A percentile compares a stretch with the other conserved stretches of the same genome.
phyloP scores from a whole-genome alignment of 805 yeast genomes.

The Vanderwaltozyma polyspora region DNA sequence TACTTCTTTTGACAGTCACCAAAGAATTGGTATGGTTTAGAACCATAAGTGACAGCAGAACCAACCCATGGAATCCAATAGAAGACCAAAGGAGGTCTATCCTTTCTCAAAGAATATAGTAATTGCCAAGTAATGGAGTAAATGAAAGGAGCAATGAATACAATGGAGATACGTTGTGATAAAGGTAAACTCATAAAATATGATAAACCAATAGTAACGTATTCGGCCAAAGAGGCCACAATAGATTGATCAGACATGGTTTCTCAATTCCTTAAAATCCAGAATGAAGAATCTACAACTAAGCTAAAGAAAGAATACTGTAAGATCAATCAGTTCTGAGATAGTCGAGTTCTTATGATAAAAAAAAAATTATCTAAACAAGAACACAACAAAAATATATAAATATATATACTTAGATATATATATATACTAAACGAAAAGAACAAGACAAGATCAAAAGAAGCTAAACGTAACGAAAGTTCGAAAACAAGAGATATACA shows the following conservation, averaged over 20 bases:
- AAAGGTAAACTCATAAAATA: conserved; percentile 25
- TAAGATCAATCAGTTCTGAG: too few species aligned
- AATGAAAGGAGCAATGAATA: conserved; percentile 41
- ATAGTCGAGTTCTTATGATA: too few species aligned
- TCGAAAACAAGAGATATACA: too few species aligned
- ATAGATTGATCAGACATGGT: conserved; percentile 7
- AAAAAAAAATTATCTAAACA: too few species aligned
- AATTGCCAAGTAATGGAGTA: conserved; percentile 59
- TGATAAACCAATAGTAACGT: conserved; percentile 6
- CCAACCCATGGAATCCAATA: conserved; percentile 96
- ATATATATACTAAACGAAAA: too few species aligned
- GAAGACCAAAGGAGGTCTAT: conserved; percentile 82
- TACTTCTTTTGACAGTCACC: conserved; percentile 64
- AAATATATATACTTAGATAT: too few species aligned
- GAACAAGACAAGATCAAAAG: too few species aligned
- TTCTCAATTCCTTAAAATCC: too few species aligned
- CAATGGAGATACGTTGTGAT: conserved; percentile 28
- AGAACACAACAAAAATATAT: too few species aligned
- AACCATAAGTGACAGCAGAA: conserved; percentile 79
- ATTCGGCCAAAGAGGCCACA: conserved; percentile 11
- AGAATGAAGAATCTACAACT: neutral
- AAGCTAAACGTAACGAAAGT: too few species aligned
- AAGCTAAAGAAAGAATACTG: too few species aligned
- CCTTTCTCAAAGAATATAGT: conserved; percentile 57
- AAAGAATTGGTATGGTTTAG: conserved; percentile 88